A percentile compares a stretch with the other conserved stretches of the same genome.
phyloP scores from a whole-genome alignment of 352 stramenopile species.

The Globisporangium splendens region DNA sequence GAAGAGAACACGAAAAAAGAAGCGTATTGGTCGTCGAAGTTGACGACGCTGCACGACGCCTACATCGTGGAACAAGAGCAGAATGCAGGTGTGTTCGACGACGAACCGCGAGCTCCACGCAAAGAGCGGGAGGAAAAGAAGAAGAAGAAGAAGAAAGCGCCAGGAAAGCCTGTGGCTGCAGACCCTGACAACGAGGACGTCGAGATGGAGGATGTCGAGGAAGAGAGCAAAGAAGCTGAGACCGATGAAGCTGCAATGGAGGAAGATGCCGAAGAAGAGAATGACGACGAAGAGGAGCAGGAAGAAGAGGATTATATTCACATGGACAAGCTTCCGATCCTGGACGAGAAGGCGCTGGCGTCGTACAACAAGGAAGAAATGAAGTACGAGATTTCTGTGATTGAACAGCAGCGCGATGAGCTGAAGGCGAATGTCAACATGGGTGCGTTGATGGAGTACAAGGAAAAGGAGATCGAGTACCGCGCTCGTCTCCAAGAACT shows the following conservation, averaged over 20 bases:
- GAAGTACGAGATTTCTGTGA: constrained; percentile 91
- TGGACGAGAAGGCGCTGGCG: constrained; percentile 73
- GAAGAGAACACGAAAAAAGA: constrained; percentile 91
- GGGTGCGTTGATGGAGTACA: constrained; percentile 87
- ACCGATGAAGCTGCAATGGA: constrained; percentile 18
- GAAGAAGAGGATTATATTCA: constrained; percentile 27
- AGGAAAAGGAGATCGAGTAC: constrained; percentile 96
- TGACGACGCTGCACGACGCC: constrained; percentile 56
- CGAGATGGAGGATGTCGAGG: constrained; percentile 24
- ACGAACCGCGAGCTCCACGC: constrained; percentile 28
- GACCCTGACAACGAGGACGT: constrained; percentile 34
- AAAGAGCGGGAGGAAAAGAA: constrained; percentile 34
- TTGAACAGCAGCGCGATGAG: constrained; percentile 91
- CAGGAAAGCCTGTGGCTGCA: constrained; percentile 21
- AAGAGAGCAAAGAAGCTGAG: constrained; percentile 32
- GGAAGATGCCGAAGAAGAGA: constrained; percentile 19
- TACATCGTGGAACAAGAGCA: constrained; percentile 71
- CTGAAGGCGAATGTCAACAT: constrained; percentile 96
- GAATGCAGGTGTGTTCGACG: constrained; percentile 71
- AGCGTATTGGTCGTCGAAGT: constrained; percentile 79
- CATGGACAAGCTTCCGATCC: constrained; percentile 65
- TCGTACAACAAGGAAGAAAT: constrained; percentile 91
- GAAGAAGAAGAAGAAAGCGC: constrained; percentile 19
- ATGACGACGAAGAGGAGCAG: constrained; percentile 28
- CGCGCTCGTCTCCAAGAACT: constrained; percentile 91